Base-by-base conservation (phyloP, 225 moss, liverwort and hornwort species). In the Polytrichum commune region DNA sequence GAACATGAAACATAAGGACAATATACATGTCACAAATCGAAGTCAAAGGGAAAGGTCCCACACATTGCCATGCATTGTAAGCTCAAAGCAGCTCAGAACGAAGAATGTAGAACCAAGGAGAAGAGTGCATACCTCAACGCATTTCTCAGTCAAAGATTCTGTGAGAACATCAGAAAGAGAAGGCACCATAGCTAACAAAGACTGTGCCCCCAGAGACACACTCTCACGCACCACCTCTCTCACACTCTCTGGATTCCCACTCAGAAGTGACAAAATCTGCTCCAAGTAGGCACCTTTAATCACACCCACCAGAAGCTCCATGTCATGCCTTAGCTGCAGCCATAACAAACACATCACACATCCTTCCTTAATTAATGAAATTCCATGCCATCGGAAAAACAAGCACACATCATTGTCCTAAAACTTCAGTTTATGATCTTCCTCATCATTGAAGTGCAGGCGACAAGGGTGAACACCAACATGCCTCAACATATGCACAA, bases 91-190 rank as follows among this genome's bases (percentile, higher is more conserved):
- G 19, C 19, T 35, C 46, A 46, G 16, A 16, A 16, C 13, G 4
- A 35, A 46, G 46, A 46, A 38, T 4, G 16, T 16, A 69, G n/a
- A n/a, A 55, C 9, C 35, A 35, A 35, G 9, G 35, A 35, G 35
- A 46, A 29, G 65, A 71, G 24, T 57, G 82, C 83, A 83, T 64
- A 93, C 94, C 90, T 95, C 95, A 28, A 89, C 89, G 82, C 95
- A 95, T 72, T 90, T 90, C 69, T 95, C 95, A 23, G 95, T 87
- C 74, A 95, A 74, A 66, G 90, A 90, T 75, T 92, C 95, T 60
- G 90, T 95, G 56, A 92, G 81, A 55, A 92, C 90, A 83, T 92
- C 95, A 32, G 85, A 83, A 32, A 95, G 76, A 60, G 84, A 75
- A 72, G 90, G 92, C 55, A 91, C 84, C 73, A 86, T 76, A 5